Conservation (phyloP, 2,329 filamentous ascomycete species). For the Penicillium concentricum region DNA sequence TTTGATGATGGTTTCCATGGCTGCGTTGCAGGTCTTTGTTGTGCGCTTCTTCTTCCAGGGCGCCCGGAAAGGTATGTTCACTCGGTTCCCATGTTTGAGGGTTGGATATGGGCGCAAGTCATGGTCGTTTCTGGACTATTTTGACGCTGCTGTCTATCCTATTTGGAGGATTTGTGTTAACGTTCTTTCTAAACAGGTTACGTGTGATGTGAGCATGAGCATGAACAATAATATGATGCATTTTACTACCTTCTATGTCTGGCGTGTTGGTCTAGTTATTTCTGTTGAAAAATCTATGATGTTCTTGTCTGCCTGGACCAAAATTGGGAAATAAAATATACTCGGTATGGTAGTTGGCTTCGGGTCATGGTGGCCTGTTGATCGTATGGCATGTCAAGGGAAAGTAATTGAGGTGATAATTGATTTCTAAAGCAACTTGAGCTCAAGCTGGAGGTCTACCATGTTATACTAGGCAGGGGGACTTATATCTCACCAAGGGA, state of each 20-base stretch:
- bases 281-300: constrained; percentile 12
- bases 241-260: constrained; percentile 17
- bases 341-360: constrained; percentile 1
- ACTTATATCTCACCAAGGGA: not conserved
- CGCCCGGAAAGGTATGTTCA: constrained; percentile 60
- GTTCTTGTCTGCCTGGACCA: constrained; percentile 1
- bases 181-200: constrained; percentile 27
- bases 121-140: not conserved
- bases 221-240: constrained; percentile 34
- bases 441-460: not conserved
- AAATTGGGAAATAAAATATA: not conserved
- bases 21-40: constrained; percentile 91
- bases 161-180: constrained; percentile 6
- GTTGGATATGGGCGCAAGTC: not conserved
- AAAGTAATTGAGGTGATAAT: too few species aligned
- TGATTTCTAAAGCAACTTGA: not conserved
- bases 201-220: constrained; percentile 37
- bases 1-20: constrained; percentile 90
- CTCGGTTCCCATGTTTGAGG: not conserved
- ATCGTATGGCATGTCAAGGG: not conserved
- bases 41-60: constrained; percentile 99
- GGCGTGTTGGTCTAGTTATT: constrained; percentile 7
- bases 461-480: not conserved
- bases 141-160: not conserved
- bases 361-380: not conserved